Evolutionary conservation across 768 basidiomycete genomes (phyloP), one percentile per base, ranked within the genome.

Genomic region (Lactifluus subvellereus): DNA sequence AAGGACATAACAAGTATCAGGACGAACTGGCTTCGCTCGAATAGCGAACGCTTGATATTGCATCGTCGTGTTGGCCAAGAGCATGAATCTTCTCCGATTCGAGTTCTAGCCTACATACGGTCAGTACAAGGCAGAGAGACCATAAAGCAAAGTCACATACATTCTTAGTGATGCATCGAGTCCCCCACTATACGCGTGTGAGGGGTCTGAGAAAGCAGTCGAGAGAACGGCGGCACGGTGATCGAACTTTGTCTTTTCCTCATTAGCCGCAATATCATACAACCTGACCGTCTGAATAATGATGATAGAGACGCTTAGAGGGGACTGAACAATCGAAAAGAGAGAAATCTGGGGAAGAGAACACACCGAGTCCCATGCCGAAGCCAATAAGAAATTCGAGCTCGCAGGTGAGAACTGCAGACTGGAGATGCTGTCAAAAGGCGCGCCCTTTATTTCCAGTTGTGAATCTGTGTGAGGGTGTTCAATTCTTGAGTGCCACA

Each of bases 151-250:
- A 48, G 30, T n/a, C 53, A 81, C 87, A 67, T 64, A 96, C 94
- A 89, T 84, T 74, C 91, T 76, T 2, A 97, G 84, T 22, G 86
- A 82, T 9, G 89, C 87, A 68, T 94, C 94, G 22, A 97, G 77
- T 0, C 94, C 94, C 4, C 93, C 96, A 60, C 89, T 94, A 71
- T 85, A 98, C 0, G 81, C 94, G 60, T 83, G 82, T 7, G 75
- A 75, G 1, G 77, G 80, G 62, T 90, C 87, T 1, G 77, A 80
- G 73, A 93, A 98, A 58, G 84, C 78, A 66, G 88, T 88, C 2
- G 88, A 82, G n/a, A 98, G 79, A 10, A 98, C 87, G 0, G 94
- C 90, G 5, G 93, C 93, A 20, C 91, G 84, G 63, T 96, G 90
- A 50, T 93, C 88, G 69, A 91, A 92, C 67, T 91, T 92, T n/a